phyloP scores from a whole-genome alignment of 2,329 filamentous ascomycete species.

The Erysiphe pulchra region DNA sequence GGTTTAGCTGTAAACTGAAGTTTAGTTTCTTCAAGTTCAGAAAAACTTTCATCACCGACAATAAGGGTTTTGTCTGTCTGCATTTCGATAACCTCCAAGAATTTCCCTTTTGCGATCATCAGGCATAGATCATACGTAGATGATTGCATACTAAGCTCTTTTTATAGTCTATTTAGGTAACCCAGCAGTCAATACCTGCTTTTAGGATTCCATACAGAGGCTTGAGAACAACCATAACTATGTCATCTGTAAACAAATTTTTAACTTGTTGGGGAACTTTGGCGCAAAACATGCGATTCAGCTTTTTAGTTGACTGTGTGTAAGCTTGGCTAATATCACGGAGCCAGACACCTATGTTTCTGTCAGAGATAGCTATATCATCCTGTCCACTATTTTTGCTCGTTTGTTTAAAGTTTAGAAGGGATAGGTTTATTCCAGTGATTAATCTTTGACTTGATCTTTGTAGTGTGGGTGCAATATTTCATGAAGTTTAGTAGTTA shows the following conservation, averaged over 20 bases:
- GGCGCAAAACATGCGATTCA: background rate
- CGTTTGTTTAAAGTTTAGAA: too few species aligned
- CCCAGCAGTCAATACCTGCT: too few species aligned
- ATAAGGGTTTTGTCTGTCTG: constrained; percentile 1
- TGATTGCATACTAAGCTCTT: constrained; percentile 1
- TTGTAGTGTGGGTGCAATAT: too few species aligned
- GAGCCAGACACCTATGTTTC: too few species aligned
- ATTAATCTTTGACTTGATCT: too few species aligned
- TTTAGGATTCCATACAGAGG: too few species aligned
- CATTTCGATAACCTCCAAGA: background rate
- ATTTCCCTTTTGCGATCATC: background rate
- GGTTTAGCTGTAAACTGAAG: background rate
- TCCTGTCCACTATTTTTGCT: too few species aligned
- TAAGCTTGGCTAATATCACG: constrained; percentile 1
- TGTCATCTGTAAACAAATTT: background rate
- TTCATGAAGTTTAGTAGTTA: too few species aligned
- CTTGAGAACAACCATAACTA: background rate
- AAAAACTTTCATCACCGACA: background rate
- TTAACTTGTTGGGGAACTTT: background rate
- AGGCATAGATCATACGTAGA: background rate
- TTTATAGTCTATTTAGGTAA: too few species aligned
- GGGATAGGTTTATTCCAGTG: too few species aligned
- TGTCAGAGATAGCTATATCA: too few species aligned
- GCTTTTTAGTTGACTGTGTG: background rate
- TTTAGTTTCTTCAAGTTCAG: background rate